phyloP scores from a whole-genome alignment of 1,284 basidiomycete species.

The Mycena sp. region DNA sequence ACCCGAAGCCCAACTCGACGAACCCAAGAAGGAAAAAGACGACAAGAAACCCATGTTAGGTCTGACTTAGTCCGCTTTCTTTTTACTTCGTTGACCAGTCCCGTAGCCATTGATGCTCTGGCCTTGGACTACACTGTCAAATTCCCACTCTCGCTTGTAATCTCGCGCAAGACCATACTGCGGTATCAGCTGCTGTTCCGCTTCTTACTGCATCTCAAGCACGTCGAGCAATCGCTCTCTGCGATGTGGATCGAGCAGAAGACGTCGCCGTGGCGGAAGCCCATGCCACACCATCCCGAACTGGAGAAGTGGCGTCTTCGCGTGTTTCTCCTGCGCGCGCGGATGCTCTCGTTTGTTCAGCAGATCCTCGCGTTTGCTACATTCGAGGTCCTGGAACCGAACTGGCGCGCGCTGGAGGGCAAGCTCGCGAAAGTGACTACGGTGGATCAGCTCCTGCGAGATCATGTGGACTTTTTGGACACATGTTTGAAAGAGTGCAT shows the following conservation, averaged over 20 bases:
- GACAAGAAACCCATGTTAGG: constrained; percentile 77
- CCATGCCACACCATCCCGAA: constrained; percentile 65
- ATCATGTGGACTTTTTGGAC: constrained; percentile 95
- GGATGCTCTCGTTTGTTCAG: constrained; percentile 94
- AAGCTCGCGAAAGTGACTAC: constrained; percentile 89
- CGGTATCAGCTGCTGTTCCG: constrained; percentile 91
- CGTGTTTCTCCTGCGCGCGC: constrained; percentile 83
- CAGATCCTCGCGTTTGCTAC: constrained; percentile 93
- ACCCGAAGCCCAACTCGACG: constrained; percentile 52
- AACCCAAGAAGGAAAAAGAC: constrained; percentile 69
- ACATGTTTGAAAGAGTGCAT: constrained; percentile 97
- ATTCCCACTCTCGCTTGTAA: constrained; percentile 94
- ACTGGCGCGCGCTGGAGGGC: constrained; percentile 85
- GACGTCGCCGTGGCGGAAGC: constrained; percentile 71
- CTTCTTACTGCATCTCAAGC: constrained; percentile 86
- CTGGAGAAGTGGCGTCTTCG: constrained; percentile 87
- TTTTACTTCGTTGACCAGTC: constrained; percentile 12
- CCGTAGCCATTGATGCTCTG: constrained; percentile 84
- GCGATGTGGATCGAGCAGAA: constrained; percentile 96
- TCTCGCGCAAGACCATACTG: constrained; percentile 93
- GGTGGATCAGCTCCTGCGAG: constrained; percentile 90
- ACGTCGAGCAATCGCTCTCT: constrained; percentile 85
- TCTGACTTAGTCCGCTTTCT: constrained; percentile 42
- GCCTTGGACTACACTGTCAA: constrained; percentile 92
- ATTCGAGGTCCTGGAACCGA: constrained; percentile 93